Evolutionary conservation across 805 yeast genomes (phyloP).

Genomic region (Kodamaea restingae): DNA sequence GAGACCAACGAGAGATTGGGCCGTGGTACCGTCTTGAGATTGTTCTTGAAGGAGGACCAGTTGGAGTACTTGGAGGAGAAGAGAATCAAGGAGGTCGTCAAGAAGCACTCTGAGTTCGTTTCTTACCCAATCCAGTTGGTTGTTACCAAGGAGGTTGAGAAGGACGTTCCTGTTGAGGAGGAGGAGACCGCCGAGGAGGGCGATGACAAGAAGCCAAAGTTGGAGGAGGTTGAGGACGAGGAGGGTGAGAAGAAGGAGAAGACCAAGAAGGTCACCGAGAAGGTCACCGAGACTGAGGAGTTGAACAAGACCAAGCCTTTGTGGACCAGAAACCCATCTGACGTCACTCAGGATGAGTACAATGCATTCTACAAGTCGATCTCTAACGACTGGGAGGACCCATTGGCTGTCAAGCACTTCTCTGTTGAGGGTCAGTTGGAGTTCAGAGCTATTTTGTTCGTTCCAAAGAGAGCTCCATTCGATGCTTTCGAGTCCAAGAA

Average conservation of each 20-base stretch:
- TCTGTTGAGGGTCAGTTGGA: slow-evolving; percentile 99
- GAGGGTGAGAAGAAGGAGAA: slow-evolving; percentile 61
- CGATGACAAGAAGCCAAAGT: slow-evolving; percentile 66
- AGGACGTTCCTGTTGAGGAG: slow-evolving; percentile 84
- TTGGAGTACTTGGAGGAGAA: slow-evolving; percentile 98
- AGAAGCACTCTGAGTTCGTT: slow-evolving; percentile 99
- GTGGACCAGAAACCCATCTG: slow-evolving; percentile 99
- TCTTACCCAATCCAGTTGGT: slow-evolving; percentile 98
- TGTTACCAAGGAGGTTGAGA: slow-evolving; percentile 98
- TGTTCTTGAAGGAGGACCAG: slow-evolving; percentile 98
- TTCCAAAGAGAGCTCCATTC: slow-evolving; percentile 99
- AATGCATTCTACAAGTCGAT: slow-evolving; percentile 99
- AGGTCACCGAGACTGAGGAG: slow-evolving; percentile 94
- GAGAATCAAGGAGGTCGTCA: slow-evolving; percentile 98
- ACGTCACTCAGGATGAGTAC: slow-evolving; percentile 96
- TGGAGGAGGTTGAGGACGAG: slow-evolving; percentile 74
- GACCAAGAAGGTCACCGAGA: slow-evolving; percentile 87
- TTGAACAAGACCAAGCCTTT: slow-evolving; percentile 98
- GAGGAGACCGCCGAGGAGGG: slow-evolving; percentile 49
- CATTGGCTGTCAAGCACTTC: slow-evolving; percentile 98
- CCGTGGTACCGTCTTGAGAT: slow-evolving; percentile 94
- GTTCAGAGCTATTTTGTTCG: slow-evolving; percentile 94
- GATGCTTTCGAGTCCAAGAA: slow-evolving; percentile 97
- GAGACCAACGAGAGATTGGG: slow-evolving; percentile 78
- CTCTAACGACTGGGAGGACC: slow-evolving; percentile 99